phyloP scores from a whole-genome alignment of 2,329 filamentous ascomycete species.

The Xylogone sp. region DNA sequence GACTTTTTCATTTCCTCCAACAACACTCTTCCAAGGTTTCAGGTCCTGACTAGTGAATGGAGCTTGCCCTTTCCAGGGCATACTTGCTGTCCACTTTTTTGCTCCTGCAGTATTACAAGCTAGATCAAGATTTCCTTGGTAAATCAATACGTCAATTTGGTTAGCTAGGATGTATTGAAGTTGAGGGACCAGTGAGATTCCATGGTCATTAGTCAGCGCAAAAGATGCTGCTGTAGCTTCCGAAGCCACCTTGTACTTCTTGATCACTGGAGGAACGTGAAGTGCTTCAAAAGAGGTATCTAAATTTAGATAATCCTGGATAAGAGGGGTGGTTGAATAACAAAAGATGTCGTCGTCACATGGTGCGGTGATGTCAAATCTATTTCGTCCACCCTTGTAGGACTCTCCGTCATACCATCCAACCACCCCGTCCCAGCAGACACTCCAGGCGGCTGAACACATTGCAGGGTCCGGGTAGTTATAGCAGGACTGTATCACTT shows the following conservation, averaged over 20 bases:
- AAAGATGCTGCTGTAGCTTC: conserved; percentile 41
- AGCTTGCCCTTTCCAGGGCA: conserved; percentile 41
- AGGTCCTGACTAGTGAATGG: conserved; percentile 32
- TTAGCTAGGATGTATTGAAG: conserved; percentile 56
- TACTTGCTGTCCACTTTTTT: conserved; percentile 33
- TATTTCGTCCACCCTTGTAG: conserved; percentile 34
- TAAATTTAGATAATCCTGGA: conserved; percentile 18
- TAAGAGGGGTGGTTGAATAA: conserved; percentile 24
- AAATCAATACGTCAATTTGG: conserved; percentile 63
- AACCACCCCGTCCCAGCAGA: conserved; percentile 36
- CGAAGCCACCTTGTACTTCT: conserved; percentile 48
- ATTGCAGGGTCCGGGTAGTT: conserved; percentile 36
- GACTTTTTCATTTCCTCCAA: conserved; percentile 8
- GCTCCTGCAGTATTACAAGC: conserved; percentile 45
- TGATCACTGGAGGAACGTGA: conserved; percentile 45
- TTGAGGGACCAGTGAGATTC: conserved; percentile 54
- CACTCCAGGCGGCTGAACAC: conserved; percentile 31
- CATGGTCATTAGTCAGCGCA: conserved; percentile 48
- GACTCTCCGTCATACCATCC: conserved; percentile 37
- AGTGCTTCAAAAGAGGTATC: conserved; percentile 43
- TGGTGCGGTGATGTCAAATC: conserved; percentile 38
- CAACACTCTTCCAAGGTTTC: conserved; percentile 15
- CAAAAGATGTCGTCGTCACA: conserved; percentile 35
- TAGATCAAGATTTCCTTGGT: conserved; percentile 62
- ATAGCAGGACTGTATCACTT: conserved; percentile 36